Evolutionary conservation across 2,329 filamentous ascomycete species (phyloP).

Genomic region (Plenodomus lindquistii): DNA sequence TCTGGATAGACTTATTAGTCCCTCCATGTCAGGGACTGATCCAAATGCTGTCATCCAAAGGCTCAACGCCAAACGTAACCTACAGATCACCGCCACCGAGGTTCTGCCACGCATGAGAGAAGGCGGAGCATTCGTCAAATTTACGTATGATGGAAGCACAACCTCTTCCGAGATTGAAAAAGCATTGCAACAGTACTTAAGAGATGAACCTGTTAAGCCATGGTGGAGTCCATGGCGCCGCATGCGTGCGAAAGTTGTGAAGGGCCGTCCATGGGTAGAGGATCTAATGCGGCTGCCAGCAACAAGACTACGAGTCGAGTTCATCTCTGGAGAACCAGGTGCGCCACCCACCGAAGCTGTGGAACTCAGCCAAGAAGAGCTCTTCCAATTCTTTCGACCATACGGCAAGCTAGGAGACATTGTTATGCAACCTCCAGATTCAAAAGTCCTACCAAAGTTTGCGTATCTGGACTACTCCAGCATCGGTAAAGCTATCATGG

Average conservation of each 20-base stretch:
- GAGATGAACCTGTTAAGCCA: conserved; percentile 73
- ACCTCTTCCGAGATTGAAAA: conserved; percentile 61
- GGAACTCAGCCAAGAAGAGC: conserved; percentile 81
- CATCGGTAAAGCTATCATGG: conserved; percentile 79
- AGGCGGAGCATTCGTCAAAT: conserved; percentile 91
- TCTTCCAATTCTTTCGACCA: conserved; percentile 84
- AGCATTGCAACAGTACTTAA: conserved; percentile 65
- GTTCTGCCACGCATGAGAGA: conserved; percentile 86
- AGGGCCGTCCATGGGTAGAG: conserved; percentile 89
- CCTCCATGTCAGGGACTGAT: conserved; percentile 58
- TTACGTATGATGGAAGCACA: conserved; percentile 59
- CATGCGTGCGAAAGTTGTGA: conserved; percentile 73
- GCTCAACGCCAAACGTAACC: conserved; percentile 62
- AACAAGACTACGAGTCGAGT: conserved; percentile 77
- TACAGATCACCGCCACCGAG: conserved; percentile 73
- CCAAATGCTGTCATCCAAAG: conserved; percentile 58
- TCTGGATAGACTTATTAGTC: conserved; percentile 57
- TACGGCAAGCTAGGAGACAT: conserved; percentile 94
- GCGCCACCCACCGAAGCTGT: conserved; percentile 69
- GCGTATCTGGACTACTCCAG: conserved; percentile 77
- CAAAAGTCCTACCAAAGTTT: conserved; percentile 79
- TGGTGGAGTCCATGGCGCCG: conserved; percentile 88
- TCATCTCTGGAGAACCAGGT: conserved; percentile 74
- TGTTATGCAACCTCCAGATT: conserved; percentile 77
- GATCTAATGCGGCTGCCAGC: conserved; percentile 85